Base-by-base conservation (phyloP, 2,329 filamentous ascomycete genomes). In the Colletotrichum sp. region DNA sequence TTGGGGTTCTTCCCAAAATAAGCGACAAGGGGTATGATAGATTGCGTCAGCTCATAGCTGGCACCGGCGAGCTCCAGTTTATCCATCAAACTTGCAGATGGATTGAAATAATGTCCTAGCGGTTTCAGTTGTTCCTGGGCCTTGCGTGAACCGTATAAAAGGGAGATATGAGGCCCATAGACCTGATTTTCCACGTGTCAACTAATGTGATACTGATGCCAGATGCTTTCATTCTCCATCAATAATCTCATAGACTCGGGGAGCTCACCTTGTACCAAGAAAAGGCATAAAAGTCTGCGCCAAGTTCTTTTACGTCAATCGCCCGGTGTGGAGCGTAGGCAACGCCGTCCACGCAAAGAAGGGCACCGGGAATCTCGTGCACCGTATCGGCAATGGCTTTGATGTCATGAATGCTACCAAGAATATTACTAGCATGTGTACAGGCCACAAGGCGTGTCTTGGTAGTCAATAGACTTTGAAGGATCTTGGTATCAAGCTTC, bases 291-390 rank as follows among this genome's bases (percentile, higher is more conserved):
- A 96, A 93, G 81, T 96, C 95, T 0, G 93, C 93, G 1, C 90
- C 94, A 1, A 95, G 86, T 0, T 85, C 91, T 78, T 90, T 88
- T 5, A 96, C 92, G 81, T 96, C 93, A 13, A 96, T 85, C 12
- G 86, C 86, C 7, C 94, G 88, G 82, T 96, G 95, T 0, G 95
- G 94, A 1, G 94, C 94, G 80, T 92, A 95, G 6, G 94, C 93
- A 0, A 96, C 95, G 2, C 92, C 94, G 83, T 96, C 95, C 7
- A 96, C 93, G 78, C 90, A 93, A 1, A 96, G 85, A 2, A 95
- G 82, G 2, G 93, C 91, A 0, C 88, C 85, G 79, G 71, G 81
- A 21, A 87, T 81, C 30, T 79, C 78, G 75, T 90, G 90, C 2
- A 93, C 91, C 1, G 85, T 83, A 1, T 88, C 82, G 3, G 90